Base-by-base conservation (phyloP, 257 asterid genomes). In the Rubia yunnanensis region DNA sequence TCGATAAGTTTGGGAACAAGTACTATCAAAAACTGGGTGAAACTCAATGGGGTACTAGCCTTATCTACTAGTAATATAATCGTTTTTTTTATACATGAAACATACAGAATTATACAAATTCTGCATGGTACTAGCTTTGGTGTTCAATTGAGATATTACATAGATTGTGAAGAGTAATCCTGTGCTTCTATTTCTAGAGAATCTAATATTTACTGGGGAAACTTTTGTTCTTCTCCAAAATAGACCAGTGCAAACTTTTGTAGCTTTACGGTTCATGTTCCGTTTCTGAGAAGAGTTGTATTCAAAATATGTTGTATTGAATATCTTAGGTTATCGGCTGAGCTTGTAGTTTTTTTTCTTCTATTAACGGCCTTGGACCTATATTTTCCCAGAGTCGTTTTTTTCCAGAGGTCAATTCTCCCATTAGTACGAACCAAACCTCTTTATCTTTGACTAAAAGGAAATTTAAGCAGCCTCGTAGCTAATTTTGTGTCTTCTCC, bases 1-100 rank as follows among this genome's bases (percentile, higher is more conserved):
- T 86, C 57, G 99, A 94, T 74, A 88, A 94, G 81, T 80, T 88
- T 78, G 99, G 99, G 72, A 94, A 94, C 69, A 90, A 94, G 83
- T 94, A 94, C 78, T 94, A 86, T 62, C 79, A 94, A 85, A 88
- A 85, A 70, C 86, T 83, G 55, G 98, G 89, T 59, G 95, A 94
- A 39, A 85, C 88, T 5, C 96, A 90, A 82, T 82, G 75, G 68
- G 99, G 99, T 92, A 18, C 73, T 95, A 70, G 66, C 79, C 64
- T 68, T 64, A 53, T 64, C 30, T 26, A 41, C 36, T 39, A 31
- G 10, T 64, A 18, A 26, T 1, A 1, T 50, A 20, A 23, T 53
- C 28, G 56, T 39, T 23, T 63, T 23, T 63, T 10, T 4, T 7
- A 52, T 26, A 52, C 23, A 30, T 59, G n/a, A 18, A 5, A 14